phyloP scores from a whole-genome alignment of 495 filamentous ascomycete species.

The Neurospora pannonica region DNA sequence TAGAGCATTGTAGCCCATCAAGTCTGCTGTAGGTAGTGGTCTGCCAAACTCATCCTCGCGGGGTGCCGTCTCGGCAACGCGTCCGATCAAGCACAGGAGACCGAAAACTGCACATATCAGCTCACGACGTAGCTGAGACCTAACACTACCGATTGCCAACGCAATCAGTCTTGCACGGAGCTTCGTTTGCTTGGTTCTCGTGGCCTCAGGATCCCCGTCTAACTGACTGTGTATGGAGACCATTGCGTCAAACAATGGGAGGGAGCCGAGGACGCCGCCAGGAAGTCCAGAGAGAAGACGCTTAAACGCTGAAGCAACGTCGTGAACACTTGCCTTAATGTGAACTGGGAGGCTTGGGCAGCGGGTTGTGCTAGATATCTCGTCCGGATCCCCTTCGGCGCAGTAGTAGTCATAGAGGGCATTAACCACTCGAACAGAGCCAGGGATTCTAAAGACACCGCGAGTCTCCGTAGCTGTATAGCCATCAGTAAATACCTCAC shows the following conservation, averaged over 20 bases:
- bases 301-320: constrained; percentile 66
- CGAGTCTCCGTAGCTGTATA: constrained; percentile 34
- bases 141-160: constrained; percentile 47
- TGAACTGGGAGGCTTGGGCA: constrained; percentile 45
- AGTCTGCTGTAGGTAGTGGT: constrained; percentile 36
- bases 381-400: constrained; percentile 32
- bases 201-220: constrained; percentile 37
- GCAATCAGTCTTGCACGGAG: constrained; percentile 54
- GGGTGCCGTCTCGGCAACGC: constrained; percentile 37
- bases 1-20: constrained; percentile 55
- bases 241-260: constrained; percentile 54
- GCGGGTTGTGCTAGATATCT: constrained; percentile 42
- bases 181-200: constrained; percentile 40
- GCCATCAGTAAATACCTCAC: constrained; percentile 10
- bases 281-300: constrained; percentile 60
- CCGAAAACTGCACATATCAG: constrained; percentile 60
- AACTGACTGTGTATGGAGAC: constrained; percentile 52
- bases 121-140: constrained; percentile 48
- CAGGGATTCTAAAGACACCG: constrained; percentile 58
- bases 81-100: constrained; percentile 46
- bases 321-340: constrained; percentile 49
- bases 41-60: constrained; percentile 38
- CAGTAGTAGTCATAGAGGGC: constrained; percentile 56
- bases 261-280: constrained; percentile 63
- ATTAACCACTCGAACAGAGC: constrained; percentile 43